Evolutionary conservation across 371 early-diverging fungal species (phyloP), one percentile per base, ranked within the genome.

Genomic region (Encephalitozoon intestinalis): DNA sequence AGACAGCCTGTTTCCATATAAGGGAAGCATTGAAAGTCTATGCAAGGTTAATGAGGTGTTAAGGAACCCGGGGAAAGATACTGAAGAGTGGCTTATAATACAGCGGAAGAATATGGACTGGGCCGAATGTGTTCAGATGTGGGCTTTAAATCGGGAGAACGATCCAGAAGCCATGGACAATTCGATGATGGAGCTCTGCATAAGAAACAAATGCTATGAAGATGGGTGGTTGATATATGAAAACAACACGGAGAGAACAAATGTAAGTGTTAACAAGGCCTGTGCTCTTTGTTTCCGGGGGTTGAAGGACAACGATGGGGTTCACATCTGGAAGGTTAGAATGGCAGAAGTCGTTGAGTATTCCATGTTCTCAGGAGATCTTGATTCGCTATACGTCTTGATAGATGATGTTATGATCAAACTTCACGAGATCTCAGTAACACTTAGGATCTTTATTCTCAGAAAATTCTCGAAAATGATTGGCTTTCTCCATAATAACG

Each of bases 141-240:
- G 82, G 82, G 25, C 39, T 21, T 31, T 8, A 40, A 79, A 77
- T 63, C 65, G 74, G 70, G 52, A 43, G 6, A 26, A 64, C 44
- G 63, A 41, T 25, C 41, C 72, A 6, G 71, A 52, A 11, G 46
- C 65, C 8, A 71, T 79, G 12, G 71, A 79, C 40, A 75, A 79
- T 39, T 77, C 82, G 30, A 82, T 82, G 82, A 41, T 82, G 15
- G 76, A 73, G 43, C 21, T 77, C 18, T 82, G 82, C 67, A 68
- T 79, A 15, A 75, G 52, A 53, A 25, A 74, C 39, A 63, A 49
- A 51, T 74, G 79, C 40, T 79, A 70, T 58, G 82, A 82, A 44
- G 77, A 82, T 43, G 82, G 79, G 4, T 82, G 82, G 82, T 2
- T 50, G 12, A 78, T 82, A 65, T 82, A 66, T 41, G 64, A 75